These are phyloP conservation scores for Citrus trifoliata DNA, from an alignment of 345 rosid genomes.

Conservation along the genomic window DNA sequence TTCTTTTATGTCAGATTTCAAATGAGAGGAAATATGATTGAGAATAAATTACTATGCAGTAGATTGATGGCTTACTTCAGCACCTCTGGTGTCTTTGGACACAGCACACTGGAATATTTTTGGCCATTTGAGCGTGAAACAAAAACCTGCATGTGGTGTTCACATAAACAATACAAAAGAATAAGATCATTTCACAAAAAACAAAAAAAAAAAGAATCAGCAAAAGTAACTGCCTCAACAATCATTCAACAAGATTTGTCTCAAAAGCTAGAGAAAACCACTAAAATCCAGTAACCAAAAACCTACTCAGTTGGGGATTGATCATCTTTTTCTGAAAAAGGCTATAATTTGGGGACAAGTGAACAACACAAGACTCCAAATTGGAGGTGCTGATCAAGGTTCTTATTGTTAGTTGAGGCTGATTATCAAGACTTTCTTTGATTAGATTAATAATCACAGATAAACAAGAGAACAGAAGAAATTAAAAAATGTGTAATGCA, in stretches of 20 bases:
- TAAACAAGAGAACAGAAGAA: background rate
- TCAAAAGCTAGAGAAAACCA: background rate
- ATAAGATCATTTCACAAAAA: background rate
- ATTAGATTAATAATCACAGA: background rate
- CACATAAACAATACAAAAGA: conserved; percentile 7
- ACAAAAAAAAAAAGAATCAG: background rate
- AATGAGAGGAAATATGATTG: background rate
- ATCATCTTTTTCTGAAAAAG: background rate
- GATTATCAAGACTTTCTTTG: background rate
- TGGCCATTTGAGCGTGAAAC: conserved; percentile 69
- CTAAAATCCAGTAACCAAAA: background rate
- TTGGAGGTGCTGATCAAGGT: background rate
- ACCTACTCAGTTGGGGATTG: background rate
- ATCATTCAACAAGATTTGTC: background rate
- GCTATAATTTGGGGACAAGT: too few relatives aligned
- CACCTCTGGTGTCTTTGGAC: conserved; percentile 48
- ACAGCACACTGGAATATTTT: conserved; percentile 77
- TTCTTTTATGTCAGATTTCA: background rate
- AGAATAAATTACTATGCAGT: background rate
- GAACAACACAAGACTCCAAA: too few relatives aligned
- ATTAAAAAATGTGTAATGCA: background rate
- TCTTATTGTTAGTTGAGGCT: background rate
- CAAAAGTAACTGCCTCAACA: background rate
- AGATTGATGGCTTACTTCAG: conserved; percentile 45
- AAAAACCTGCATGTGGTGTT: conserved; percentile 52